Base-by-base conservation (phyloP, 1,284 basidiomycete species). In the Rhodotorula sp. region DNA sequence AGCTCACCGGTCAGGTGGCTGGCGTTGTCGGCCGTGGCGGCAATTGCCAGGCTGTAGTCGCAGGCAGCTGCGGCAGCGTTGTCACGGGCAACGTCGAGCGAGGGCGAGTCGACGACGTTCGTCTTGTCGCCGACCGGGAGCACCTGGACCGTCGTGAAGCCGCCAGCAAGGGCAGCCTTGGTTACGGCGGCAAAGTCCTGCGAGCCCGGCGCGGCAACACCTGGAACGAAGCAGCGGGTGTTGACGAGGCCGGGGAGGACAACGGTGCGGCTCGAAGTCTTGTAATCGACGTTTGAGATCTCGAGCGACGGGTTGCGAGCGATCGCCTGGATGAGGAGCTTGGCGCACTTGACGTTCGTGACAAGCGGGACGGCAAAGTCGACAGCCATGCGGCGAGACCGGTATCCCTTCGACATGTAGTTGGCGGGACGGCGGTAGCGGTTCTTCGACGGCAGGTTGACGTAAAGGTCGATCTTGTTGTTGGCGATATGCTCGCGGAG, bases 281-380 rank as follows among this genome's bases (percentile, higher is more conserved):
- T 97, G 83, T 88, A 92, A 81, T 99, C 96, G 75, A 97, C 86
- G 67, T 85, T 89, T 10, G 92, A 90, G 52, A 99, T 91, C 66
- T 95, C 90, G 62, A 99, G 86, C 27, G 81, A 80, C 24, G 94
- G 89, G 81, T 88, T 91, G 76, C 93, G 88, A 70, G 97, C 90
- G 68, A 99, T 86, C 4, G 95, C 96, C 81, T 99, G 94, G 51
- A 93, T 90, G 60, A 99, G 87, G 78, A 99, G 86, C 82, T 99
- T 99, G 73, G 96, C 96, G 79, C 94, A 94, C 85, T 99, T 99
- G 83, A 99, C 91, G 80, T 99, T 99, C 68, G 95, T 99, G 80
- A 99, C 94, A 64, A 99, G 85, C 0, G 96, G 95, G 49, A 99
- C 89, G 46, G 94, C 94, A 78, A 95, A 97, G 82, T 99, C 95